Conservation (phyloP, 1,284 basidiomycete genomes). For the Apiotrichum porosum region DNA sequence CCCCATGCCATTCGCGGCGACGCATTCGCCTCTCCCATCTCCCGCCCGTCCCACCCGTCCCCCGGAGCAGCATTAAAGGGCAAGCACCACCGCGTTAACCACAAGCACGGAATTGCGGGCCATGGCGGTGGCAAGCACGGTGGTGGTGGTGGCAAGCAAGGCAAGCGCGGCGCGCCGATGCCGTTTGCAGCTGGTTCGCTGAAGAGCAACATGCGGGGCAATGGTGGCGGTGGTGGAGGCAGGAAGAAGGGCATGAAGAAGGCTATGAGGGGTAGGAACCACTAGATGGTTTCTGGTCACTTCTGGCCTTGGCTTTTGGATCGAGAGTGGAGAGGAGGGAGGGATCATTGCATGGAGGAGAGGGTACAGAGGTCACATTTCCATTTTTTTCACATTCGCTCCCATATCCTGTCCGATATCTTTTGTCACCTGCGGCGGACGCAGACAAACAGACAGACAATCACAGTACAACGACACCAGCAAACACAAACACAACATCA, state of each 20-base stretch:
- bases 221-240: neutral
- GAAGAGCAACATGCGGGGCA: too few species aligned
- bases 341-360: too few species aligned
- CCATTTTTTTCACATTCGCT: too few species aligned
- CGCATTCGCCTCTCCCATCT: neutral
- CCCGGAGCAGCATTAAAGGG: neutral
- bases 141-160: conserved; percentile 1
- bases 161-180: conserved; percentile 11
- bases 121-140: neutral
- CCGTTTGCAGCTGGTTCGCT: conserved; percentile 11
- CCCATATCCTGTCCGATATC: too few species aligned
- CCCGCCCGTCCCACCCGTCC: conserved; percentile 2
- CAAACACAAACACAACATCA: too few species aligned
- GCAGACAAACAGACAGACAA: too few species aligned
- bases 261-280: neutral
- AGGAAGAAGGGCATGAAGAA: neutral
- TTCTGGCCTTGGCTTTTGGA: too few species aligned
- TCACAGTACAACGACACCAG: too few species aligned
- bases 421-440: too few species aligned
- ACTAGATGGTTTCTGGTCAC: too few species aligned
- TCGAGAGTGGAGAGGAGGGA: too few species aligned
- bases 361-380: too few species aligned
- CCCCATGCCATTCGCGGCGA: neutral
- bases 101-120: neutral
- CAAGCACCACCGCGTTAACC: conserved; percentile 5